Percentiles rank a stretch among this genome's conserved stretches.
These are phyloP conservation scores for Populus davidiana DNA, from an alignment of 345 rosid genomes.

Conservation along the genomic window DNA sequence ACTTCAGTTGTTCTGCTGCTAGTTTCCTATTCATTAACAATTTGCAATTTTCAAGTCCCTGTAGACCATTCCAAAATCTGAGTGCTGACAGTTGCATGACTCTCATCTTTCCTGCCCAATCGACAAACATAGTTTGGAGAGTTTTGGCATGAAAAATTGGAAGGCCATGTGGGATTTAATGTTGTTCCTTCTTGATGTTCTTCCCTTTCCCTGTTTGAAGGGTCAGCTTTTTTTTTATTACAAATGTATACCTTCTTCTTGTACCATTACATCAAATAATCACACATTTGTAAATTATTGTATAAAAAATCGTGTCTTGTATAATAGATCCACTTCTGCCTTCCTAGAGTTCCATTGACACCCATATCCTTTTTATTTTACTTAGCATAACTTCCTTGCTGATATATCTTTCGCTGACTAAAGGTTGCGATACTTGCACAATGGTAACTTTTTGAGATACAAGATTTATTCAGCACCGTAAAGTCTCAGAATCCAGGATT, in stretches of 20 bases:
- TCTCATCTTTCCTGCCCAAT: neutral
- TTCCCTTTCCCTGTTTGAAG: neutral
- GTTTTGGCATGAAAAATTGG: constrained; percentile 1
- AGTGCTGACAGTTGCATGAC: neutral
- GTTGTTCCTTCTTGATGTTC: neutral
- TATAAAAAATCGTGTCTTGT: no score
- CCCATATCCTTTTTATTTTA: no score
- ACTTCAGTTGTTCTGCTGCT: neutral
- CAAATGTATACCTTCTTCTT: neutral
- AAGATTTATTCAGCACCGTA: no score
- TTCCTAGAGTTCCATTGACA: no score
- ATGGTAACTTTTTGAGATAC: no score
- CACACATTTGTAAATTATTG: no score
- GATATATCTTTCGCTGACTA: no score
- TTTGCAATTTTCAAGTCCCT: neutral
- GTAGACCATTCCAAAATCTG: neutral
- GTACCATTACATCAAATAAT: no score
- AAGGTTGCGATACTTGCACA: no score
- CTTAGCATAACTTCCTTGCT: no score
- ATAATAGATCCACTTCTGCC: no score
- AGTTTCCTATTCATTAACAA: neutral
- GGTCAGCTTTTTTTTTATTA: neutral
- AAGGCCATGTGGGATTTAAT: neutral
- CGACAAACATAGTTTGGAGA: neutral
- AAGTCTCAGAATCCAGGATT: no score